A percentile compares a stretch with the other conserved stretches of the same genome.
These are phyloP conservation scores for Globisporangium megalacanthum DNA, from an alignment of 352 stramenopile genomes.

Conservation along the genomic window DNA sequence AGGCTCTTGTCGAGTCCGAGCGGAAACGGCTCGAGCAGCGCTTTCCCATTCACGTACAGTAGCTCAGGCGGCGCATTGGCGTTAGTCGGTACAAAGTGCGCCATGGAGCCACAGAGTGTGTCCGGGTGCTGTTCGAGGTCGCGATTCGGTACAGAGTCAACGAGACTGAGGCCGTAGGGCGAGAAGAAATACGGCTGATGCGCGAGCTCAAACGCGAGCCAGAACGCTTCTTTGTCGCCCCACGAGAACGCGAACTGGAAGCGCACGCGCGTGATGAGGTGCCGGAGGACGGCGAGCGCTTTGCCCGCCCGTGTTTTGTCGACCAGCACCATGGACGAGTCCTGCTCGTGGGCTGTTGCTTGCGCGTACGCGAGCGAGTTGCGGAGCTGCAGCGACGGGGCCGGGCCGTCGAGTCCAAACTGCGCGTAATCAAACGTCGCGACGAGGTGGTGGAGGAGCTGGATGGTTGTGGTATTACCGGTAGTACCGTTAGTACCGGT, in stretches of 20 bases:
- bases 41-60: constrained; percentile 29
- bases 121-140: constrained; percentile 49
- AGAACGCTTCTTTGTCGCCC: constrained; percentile 74
- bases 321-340: constrained; percentile 67
- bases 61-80: constrained; percentile 22
- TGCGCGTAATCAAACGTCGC: constrained; percentile 47
- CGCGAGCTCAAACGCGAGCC: constrained; percentile 61
- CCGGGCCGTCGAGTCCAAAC: constrained; percentile 27
- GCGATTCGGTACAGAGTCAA: constrained; percentile 38
- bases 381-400: constrained; percentile 25
- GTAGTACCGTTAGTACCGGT: constrained; percentile 17
- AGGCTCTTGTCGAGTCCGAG: constrained; percentile 20
- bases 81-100: constrained; percentile 46
- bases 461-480: not conserved
- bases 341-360: constrained; percentile 53
- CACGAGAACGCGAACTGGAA: constrained; percentile 63
- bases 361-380: constrained; percentile 36
- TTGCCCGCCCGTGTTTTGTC: constrained; percentile 40
- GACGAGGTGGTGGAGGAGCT: constrained; percentile 1
- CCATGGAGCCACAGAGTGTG: constrained; percentile 63
- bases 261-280: constrained; percentile 56
- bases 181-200: constrained; percentile 56
- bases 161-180: constrained; percentile 47
- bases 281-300: constrained; percentile 59
- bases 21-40: constrained; percentile 47